Evolutionary conservation across 1,284 basidiomycete species (phyloP).

Genomic region (Fomitopsis schrenkii): DNA sequence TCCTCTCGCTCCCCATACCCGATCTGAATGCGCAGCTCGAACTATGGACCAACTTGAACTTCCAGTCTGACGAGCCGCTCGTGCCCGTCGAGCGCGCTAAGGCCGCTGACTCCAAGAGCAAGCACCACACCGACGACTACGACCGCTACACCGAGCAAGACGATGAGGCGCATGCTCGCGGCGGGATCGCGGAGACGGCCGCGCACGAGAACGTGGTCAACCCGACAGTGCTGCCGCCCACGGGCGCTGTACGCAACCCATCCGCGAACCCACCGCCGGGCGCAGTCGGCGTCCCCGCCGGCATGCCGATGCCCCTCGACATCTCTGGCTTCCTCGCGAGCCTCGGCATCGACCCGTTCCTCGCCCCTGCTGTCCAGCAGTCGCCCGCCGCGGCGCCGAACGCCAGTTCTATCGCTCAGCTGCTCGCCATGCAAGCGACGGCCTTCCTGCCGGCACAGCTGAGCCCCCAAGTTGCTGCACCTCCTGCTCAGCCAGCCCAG

Average conservation of each 20-base stretch:
- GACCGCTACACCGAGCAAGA: conserved; percentile 33
- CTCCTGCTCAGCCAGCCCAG: conserved; percentile 18
- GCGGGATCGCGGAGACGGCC: conserved; percentile 46
- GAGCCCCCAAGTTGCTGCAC: not conserved
- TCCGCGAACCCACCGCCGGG: conserved; percentile 10
- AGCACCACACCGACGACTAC: conserved; percentile 19
- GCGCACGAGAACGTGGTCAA: conserved; percentile 58
- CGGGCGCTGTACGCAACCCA: conserved; percentile 17
- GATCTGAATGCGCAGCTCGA: conserved; percentile 78
- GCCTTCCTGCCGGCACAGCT: conserved; percentile 18
- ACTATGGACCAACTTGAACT: conserved; percentile 79
- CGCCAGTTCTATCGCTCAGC: conserved; percentile 58
- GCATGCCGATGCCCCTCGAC: conserved; percentile 38
- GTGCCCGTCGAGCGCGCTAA: conserved; percentile 16
- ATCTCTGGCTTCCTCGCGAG: conserved; percentile 53
- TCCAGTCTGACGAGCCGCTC: conserved; percentile 70
- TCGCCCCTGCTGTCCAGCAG: conserved; percentile 26
- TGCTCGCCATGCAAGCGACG: conserved; percentile 53
- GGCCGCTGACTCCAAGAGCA: conserved; percentile 14
- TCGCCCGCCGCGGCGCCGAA: conserved; percentile 27
- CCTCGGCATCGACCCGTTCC: conserved; percentile 59
- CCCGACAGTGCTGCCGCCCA: conserved; percentile 31
- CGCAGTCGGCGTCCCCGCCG: not conserved
- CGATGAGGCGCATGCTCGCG: conserved; percentile 42
- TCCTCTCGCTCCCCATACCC: conserved; percentile 60